Percentiles rank a stretch among this genome's conserved stretches.
phyloP scores from a whole-genome alignment of 2,329 filamentous ascomycete species.

The Sclerotinia borealis region DNA sequence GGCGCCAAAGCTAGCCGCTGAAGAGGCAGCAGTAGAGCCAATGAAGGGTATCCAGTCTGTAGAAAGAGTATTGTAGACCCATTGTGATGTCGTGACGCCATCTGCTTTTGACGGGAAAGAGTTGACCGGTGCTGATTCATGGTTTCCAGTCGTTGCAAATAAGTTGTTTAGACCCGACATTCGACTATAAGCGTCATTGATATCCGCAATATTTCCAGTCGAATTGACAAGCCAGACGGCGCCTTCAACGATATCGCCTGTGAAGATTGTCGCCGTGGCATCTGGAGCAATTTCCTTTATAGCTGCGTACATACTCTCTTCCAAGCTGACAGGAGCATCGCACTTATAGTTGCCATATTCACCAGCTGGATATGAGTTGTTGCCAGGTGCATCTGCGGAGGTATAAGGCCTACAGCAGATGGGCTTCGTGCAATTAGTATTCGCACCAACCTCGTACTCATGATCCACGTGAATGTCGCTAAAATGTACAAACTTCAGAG shows the following conservation, averaged over 20 bases:
- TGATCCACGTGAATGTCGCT: slow-evolving; percentile 40
- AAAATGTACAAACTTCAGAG: slow-evolving; percentile 38
- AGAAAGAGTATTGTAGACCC: slow-evolving; percentile 36
- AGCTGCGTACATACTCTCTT: slow-evolving; percentile 36
- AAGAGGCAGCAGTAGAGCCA: slow-evolving; percentile 26
- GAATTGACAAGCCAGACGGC: slow-evolving; percentile 34
- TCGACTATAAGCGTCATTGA: slow-evolving; percentile 34
- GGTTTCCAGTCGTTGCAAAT: slow-evolving; percentile 37
- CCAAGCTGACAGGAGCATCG: slow-evolving; percentile 35
- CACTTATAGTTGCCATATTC: slow-evolving; percentile 36
- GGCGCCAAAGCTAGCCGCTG: slow-evolving; percentile 31
- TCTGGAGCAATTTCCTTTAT: slow-evolving; percentile 31
- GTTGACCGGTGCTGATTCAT: slow-evolving; percentile 36
- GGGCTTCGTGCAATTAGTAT: slow-evolving; percentile 37
- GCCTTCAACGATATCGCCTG: slow-evolving; percentile 37
- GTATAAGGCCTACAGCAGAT: slow-evolving; percentile 39
- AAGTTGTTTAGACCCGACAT: slow-evolving; percentile 32
- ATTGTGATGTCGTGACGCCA: slow-evolving; percentile 28
- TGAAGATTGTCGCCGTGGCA: slow-evolving; percentile 35
- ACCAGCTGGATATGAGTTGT: slow-evolving; percentile 35
- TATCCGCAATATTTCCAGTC: slow-evolving; percentile 31
- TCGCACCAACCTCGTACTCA: slow-evolving; percentile 35
- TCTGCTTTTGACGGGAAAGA: slow-evolving; percentile 32
- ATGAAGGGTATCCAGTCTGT: slow-evolving; percentile 34
- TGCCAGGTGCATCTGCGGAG: slow-evolving; percentile 34